A percentile compares a stretch with the other conserved stretches of the same genome.
These are phyloP conservation scores for Abelmoschus esculentus DNA, from an alignment of 345 rosid species.

Conservation along the genomic window DNA sequence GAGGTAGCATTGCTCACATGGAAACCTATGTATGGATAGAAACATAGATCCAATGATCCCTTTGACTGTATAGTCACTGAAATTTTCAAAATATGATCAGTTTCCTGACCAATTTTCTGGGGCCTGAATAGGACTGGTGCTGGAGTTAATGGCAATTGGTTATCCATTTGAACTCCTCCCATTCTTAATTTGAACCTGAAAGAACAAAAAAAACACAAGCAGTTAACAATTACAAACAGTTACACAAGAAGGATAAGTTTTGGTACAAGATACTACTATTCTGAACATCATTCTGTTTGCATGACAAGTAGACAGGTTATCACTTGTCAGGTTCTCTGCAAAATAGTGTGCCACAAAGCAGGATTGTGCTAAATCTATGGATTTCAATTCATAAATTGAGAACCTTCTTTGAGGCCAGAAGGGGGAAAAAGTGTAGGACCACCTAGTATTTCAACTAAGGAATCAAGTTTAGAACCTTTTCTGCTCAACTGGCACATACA, in stretches of 20 bases:
- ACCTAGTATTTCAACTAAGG: not conserved
- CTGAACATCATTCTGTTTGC: not conserved
- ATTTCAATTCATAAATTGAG: too few relatives aligned
- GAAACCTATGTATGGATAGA: constrained; percentile 84
- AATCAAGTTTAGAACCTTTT: not conserved
- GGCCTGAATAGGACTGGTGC: constrained; percentile 98
- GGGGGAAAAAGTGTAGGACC: not conserved
- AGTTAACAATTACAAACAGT: not conserved
- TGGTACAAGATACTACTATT: not conserved
- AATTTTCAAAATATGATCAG: constrained; percentile 67
- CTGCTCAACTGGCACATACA: not conserved
- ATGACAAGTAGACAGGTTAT: not conserved
- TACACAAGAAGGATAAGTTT: not conserved
- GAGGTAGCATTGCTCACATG: constrained; percentile 39
- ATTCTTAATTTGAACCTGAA: constrained; percentile 77
- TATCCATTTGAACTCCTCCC: constrained; percentile 87
- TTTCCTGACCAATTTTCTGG: constrained; percentile 65
- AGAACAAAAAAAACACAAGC: constrained; percentile 4
- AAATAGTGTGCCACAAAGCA: not conserved
- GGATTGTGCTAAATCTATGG: not conserved
- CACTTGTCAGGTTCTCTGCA: not conserved
- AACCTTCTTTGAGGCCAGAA: not conserved
- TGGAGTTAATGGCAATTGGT: constrained; percentile 88
- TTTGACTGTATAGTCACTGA: constrained; percentile 72
- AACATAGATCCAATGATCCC: constrained; percentile 70